These are phyloP conservation scores for Daldinia loculata DNA, from an alignment of 495 filamentous ascomycete genomes.

Conservation along the genomic window DNA sequence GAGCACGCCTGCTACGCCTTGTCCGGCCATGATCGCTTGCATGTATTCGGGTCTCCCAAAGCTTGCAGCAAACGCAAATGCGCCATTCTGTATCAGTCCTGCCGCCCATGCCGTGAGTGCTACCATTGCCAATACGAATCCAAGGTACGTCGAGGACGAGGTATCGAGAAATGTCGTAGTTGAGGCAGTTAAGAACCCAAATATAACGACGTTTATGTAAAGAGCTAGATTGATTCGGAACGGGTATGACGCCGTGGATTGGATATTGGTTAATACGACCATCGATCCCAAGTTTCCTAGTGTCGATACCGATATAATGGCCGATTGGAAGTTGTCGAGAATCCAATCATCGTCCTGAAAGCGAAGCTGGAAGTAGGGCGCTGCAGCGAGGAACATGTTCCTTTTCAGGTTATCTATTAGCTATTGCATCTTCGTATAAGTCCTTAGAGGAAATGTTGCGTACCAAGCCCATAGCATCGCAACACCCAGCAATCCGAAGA, in stretches of 20 bases:
- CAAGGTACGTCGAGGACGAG: conserved; percentile 73
- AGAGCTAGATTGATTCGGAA: conserved; percentile 80
- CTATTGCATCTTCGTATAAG: not conserved
- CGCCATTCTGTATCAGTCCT: conserved; percentile 90
- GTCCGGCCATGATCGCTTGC: conserved; percentile 95
- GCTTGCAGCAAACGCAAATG: conserved; percentile 88
- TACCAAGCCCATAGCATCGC: conserved; percentile 99
- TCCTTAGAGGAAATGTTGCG: conserved; percentile 40
- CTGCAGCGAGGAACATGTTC: conserved; percentile 99
- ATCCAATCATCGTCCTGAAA: conserved; percentile 77
- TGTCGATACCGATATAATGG: conserved; percentile 86
- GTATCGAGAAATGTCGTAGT: conserved; percentile 70
- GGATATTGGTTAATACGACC: conserved; percentile 77
- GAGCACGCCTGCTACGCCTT: conserved; percentile 90
- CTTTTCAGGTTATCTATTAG: conserved; percentile 56
- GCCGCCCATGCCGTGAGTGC: conserved; percentile 77
- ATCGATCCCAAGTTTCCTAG: conserved; percentile 79
- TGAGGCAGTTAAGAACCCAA: conserved; percentile 80
- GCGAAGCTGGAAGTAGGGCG: conserved; percentile 88
- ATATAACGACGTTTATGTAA: conserved; percentile 73
- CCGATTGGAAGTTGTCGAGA: conserved; percentile 81
- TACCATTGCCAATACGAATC: conserved; percentile 86
- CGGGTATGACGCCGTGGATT: conserved; percentile 83
- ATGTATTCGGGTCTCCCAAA: conserved; percentile 88
- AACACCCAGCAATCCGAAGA: conserved; percentile 87